These are phyloP conservation scores for Thielaviopsis musarum DNA, from an alignment of 2,329 filamentous ascomycete species.

Conservation along the genomic window DNA sequence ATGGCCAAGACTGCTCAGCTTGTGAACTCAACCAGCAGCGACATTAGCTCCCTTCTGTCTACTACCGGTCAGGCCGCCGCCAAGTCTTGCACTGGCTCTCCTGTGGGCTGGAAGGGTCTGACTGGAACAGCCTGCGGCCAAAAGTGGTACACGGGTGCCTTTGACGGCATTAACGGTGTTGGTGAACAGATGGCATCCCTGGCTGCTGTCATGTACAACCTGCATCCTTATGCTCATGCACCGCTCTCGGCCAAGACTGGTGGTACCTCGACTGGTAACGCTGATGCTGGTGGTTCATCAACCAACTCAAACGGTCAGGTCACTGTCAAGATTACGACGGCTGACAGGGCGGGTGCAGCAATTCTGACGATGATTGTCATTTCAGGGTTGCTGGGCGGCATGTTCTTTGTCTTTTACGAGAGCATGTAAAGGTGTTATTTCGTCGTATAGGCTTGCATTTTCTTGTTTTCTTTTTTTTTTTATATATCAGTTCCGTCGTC, in stretches of 20 bases:
- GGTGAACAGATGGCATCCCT: slow-evolving; percentile 55
- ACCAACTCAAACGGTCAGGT: slow-evolving; percentile 18
- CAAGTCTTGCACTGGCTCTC: slow-evolving; percentile 30
- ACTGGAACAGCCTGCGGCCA: slow-evolving; percentile 50
- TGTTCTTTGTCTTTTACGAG: slow-evolving; percentile 25
- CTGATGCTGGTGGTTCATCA: slow-evolving; percentile 24
- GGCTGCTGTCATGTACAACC: slow-evolving; percentile 43
- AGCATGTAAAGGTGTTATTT: slow-evolving; percentile 10
- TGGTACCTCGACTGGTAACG: slow-evolving; percentile 36
- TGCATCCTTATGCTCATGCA: slow-evolving; percentile 27
- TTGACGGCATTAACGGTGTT: slow-evolving; percentile 45
- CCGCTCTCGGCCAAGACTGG: slow-evolving; percentile 38
- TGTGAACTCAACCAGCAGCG: slow-evolving; percentile 33
- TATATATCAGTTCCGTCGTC: background rate
- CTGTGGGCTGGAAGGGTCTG: slow-evolving; percentile 30
- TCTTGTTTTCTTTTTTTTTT: slow-evolving; percentile 11
- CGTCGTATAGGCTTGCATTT: background rate
- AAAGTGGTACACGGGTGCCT: slow-evolving; percentile 36
- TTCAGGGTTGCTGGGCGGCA: slow-evolving; percentile 32
- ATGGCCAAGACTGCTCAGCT: slow-evolving; percentile 37
- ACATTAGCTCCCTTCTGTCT: slow-evolving; percentile 33
- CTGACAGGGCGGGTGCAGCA: slow-evolving; percentile 38
- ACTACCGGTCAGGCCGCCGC: slow-evolving; percentile 36
- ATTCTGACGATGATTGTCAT: slow-evolving; percentile 35
- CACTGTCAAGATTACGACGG: slow-evolving; percentile 26